Percentiles rank a stretch among this genome's conserved stretches.
Evolutionary conservation across 305 asterid species (phyloP).

Genomic region (Fraxinus baroniana): DNA sequence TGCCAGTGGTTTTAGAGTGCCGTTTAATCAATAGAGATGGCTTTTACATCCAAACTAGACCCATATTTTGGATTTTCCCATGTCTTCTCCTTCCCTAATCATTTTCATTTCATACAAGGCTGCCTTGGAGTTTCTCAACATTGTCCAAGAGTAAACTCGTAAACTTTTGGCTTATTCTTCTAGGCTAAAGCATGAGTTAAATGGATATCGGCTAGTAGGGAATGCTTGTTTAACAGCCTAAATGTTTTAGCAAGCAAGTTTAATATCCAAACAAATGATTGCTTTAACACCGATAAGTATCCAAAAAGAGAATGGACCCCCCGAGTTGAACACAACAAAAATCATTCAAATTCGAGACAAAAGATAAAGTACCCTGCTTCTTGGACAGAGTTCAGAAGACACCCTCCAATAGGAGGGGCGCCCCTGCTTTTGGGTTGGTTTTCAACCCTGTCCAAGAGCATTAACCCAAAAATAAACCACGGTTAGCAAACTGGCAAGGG

Average conservation of each 20-base stretch:
- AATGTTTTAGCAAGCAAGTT: too few species aligned
- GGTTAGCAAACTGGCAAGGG: neutral
- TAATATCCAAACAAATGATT: neutral
- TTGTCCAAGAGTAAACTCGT: neutral
- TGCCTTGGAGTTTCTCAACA: neutral
- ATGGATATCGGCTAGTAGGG: neutral
- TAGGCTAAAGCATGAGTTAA: neutral
- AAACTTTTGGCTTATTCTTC: neutral
- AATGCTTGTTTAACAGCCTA: neutral
- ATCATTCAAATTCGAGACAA: neutral
- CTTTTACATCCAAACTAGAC: neutral
- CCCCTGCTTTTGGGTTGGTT: too few species aligned
- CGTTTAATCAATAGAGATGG: neutral
- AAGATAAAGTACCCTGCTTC: too few species aligned
- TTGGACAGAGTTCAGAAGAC: too few species aligned
- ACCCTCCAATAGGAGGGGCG: too few species aligned
- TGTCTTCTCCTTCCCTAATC: neutral
- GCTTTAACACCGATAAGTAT: neutral
- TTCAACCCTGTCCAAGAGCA: too few species aligned
- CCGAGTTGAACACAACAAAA: neutral
- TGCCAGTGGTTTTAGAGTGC: slow-evolving; percentile 16
- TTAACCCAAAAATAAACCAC: neutral
- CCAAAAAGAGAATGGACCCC: neutral
- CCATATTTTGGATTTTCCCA: neutral
- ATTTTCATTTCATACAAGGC: neutral